Evolutionary conservation across 768 basidiomycete genomes (phyloP).

Genomic region (Leccinellum albellum): DNA sequence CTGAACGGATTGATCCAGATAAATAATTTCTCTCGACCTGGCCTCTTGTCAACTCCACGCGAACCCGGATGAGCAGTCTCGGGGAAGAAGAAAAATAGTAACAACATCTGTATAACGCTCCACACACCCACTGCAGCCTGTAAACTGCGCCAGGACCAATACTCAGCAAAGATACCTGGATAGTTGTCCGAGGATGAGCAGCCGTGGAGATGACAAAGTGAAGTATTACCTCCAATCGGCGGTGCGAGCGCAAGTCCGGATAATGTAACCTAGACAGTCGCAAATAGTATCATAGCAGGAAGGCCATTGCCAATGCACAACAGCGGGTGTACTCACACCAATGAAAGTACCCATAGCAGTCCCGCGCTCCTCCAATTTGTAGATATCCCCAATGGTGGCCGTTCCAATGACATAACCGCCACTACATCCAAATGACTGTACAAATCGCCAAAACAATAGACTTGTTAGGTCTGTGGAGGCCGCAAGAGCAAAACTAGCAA

Average conservation of each 20-base stretch:
- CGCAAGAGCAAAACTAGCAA: conserved; percentile 61
- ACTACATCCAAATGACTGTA: conserved; percentile 64
- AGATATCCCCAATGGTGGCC: conserved; percentile 65
- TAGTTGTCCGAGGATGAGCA: background rate
- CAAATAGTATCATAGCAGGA: background rate
- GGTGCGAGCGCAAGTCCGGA: conserved; percentile 64
- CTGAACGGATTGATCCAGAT: conserved; percentile 59
- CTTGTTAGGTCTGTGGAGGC: conserved; percentile 36
- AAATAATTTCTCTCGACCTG: conserved; percentile 20
- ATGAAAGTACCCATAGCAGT: conserved; percentile 59
- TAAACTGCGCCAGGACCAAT: conserved; percentile 64
- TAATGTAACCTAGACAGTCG: conserved; percentile 38
- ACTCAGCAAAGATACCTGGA: conserved; percentile 48
- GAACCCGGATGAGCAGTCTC: conserved; percentile 65
- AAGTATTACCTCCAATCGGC: conserved; percentile 44
- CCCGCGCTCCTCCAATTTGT: conserved; percentile 58
- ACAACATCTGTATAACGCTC: conserved; percentile 37
- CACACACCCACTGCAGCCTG: conserved; percentile 44
- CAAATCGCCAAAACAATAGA: conserved; percentile 58
- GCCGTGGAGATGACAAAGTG: background rate
- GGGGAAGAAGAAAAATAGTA: conserved; percentile 48
- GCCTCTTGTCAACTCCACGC: conserved; percentile 48
- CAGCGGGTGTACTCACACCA: conserved; percentile 34
- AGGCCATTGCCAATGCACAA: background rate
- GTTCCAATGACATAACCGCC: conserved; percentile 52